Percentiles rank a stretch among this genome's conserved stretches.
phyloP scores from a whole-genome alignment of 1,139 yeast species.

The Pneumocystis canis region DNA sequence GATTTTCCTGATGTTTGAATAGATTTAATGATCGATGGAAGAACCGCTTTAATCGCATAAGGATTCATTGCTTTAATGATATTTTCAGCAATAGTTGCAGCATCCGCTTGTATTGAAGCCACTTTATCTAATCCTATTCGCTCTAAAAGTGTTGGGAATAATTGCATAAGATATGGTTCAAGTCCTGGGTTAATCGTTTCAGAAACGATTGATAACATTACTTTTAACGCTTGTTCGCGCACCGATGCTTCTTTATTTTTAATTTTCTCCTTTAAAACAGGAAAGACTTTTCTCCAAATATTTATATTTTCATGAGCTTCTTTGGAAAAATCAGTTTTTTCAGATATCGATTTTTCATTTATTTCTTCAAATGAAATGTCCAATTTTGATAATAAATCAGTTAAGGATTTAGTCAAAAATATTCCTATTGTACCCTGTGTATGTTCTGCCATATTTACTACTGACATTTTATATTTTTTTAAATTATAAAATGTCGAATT shows the following conservation, averaged over 20 bases:
- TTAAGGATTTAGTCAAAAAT: neutral
- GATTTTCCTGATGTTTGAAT: conserved; percentile 74
- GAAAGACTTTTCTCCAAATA: neutral
- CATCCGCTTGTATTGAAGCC: conserved; percentile 54
- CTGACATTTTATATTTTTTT: neutral
- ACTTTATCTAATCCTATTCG: conserved; percentile 78
- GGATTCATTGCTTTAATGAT: conserved; percentile 78
- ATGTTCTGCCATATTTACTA: neutral
- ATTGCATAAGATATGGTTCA: conserved; percentile 81
- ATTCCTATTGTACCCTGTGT: no score
- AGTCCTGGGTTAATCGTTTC: conserved; percentile 76
- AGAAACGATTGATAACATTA: conserved; percentile 73
- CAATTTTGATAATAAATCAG: neutral
- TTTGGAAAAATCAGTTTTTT: neutral
- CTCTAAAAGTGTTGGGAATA: conserved; percentile 53
- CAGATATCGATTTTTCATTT: neutral
- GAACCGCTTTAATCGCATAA: conserved; percentile 75
- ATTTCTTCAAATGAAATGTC: neutral
- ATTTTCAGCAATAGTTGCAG: conserved; percentile 58
- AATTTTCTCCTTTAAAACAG: neutral
- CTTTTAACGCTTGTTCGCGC: conserved; percentile 67
- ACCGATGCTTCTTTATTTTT: conserved; percentile 39
- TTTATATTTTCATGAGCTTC: neutral
- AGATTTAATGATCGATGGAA: conserved; percentile 63
- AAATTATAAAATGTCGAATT: no score